Evolutionary conservation across 2,329 filamentous ascomycete genomes (phyloP), one percentile per base, ranked within the genome.

Genomic region (Aspergillus novoparasiticus): DNA sequence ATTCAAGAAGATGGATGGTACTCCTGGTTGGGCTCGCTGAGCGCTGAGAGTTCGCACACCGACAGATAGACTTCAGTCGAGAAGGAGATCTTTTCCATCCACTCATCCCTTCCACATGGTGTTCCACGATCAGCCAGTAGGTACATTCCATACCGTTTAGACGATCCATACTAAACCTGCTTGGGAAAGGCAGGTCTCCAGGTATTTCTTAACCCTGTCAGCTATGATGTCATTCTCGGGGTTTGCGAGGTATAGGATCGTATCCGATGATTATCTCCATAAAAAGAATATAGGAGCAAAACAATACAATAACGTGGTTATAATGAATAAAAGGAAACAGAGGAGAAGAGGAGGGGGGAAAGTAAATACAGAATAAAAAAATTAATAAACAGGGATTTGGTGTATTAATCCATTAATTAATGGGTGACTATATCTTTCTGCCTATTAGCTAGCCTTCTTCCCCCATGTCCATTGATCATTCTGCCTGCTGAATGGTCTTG

Each of bases 401-500:
- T 36, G 30, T 9, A 54, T 54, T n/a, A 36, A 23, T 54, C 12
- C 19, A 54, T 54, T 34, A 21, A 36, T 36, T 54, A 55, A 55
- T 32, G n/a, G 23, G 21, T 39, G n/a, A 39, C 51, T 39, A 55
- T 26, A 28, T 3, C 23, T 39, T 55, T 39, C 51, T 55, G 51
- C 51, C 51, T 55, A 11, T 51, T 9, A 32, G 19, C 26, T 21
- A 51, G 32, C 19, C 26, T 30, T 21, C 43, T 55, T 54, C 21
- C 41, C 65, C 66, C 68, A 69, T 66, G 62, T 48, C 63, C 59
- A 54, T 53, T 59, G 66, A 62, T 69, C 68, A 70, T 62, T 64
- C 66, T 46, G 54, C 43, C 55, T 54, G 51, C 55, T 58, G 55
- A 60, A 63, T 64, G 64, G 59, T 61, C 61, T 51, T 53, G 63